Conservation (phyloP, 192 early-diverging fungal genomes). For the Entomortierella parvispora region DNA sequence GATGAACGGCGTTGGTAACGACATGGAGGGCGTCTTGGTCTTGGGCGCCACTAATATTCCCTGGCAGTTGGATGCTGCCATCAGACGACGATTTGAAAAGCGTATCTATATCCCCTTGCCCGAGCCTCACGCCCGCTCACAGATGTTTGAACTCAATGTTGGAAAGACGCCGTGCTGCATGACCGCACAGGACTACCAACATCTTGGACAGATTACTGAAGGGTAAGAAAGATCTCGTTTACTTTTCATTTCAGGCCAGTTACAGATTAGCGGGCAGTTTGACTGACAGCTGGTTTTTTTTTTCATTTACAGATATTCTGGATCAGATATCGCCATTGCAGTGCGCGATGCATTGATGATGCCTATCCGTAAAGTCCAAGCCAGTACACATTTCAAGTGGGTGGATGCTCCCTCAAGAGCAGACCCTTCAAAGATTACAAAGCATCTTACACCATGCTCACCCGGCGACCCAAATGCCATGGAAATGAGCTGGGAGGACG, state of each 20-base stretch:
- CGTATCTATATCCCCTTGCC: conserved; percentile 98
- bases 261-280: background rate
- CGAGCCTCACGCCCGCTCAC: conserved; percentile 84
- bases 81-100: conserved; percentile 95
- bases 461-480: conserved; percentile 89
- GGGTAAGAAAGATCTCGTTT: conserved; percentile 60
- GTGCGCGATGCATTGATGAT: conserved; percentile 98
- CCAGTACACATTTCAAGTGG: conserved; percentile 91
- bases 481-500: conserved; percentile 90
- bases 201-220: conserved; percentile 84
- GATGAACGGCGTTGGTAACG: conserved; percentile 99
- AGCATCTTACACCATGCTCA: conserved; percentile 91
- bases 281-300: background rate
- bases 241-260: too few relatives aligned
- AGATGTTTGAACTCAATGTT: conserved; percentile 94
- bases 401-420: conserved; percentile 69
- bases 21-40: conserved; percentile 94
- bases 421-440: conserved; percentile 59
- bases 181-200: conserved; percentile 73
- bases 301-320: conserved; percentile 74
- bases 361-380: conserved; percentile 95
- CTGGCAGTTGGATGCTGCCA: conserved; percentile 94
- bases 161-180: conserved; percentile 91
- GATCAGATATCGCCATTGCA: conserved; percentile 94
- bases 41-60: conserved; percentile 98